phyloP scores from a whole-genome alignment of 179 eudicot genomes.

The Pouteria campechiana region DNA sequence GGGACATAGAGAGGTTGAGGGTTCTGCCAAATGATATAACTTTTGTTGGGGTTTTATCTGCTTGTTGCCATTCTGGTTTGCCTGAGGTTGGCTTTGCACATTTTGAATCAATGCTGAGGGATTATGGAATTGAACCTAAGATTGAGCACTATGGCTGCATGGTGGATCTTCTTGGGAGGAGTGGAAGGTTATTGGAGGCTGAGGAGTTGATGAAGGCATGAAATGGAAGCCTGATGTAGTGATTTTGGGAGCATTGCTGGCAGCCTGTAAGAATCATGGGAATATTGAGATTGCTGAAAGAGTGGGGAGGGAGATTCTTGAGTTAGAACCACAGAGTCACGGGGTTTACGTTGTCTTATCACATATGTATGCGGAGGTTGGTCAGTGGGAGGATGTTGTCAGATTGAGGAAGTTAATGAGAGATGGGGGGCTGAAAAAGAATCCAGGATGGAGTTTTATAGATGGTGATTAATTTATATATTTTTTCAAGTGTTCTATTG shows the following conservation, averaged over 20 bases:
- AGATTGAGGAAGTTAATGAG: slow-evolving; percentile 40
- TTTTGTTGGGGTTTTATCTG: slow-evolving; percentile 37
- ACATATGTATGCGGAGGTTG: slow-evolving; percentile 43
- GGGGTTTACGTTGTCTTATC: slow-evolving; percentile 51
- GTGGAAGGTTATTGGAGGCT: slow-evolving; percentile 37
- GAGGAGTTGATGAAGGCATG: slow-evolving; percentile 36
- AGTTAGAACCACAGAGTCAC: slow-evolving; percentile 28
- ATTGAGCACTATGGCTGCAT: slow-evolving; percentile 47
- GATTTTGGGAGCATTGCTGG: slow-evolving; percentile 48
- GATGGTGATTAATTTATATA: no score
- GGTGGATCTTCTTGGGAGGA: slow-evolving; percentile 52
- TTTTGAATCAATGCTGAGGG: slow-evolving; percentile 25
- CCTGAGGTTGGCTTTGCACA: slow-evolving; percentile 34
- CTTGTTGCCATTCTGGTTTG: slow-evolving; percentile 48
- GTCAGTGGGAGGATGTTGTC: slow-evolving; percentile 39
- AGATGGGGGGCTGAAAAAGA: slow-evolving; percentile 41
- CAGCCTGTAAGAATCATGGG: slow-evolving; percentile 40
- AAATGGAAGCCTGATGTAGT: slow-evolving; percentile 36
- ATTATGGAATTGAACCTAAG: slow-evolving; percentile 33
- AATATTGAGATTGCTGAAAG: slow-evolving; percentile 34
- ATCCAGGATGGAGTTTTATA: slow-evolving; percentile 29
- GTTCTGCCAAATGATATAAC: slow-evolving; percentile 34
- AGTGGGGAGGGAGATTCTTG: slow-evolving; percentile 35
- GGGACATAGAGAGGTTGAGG: slow-evolving; percentile 23
- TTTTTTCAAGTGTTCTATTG: no score